Evolutionary conservation across 805 yeast species (phyloP).

Genomic region (Zygosaccharomyces siamensis): DNA sequence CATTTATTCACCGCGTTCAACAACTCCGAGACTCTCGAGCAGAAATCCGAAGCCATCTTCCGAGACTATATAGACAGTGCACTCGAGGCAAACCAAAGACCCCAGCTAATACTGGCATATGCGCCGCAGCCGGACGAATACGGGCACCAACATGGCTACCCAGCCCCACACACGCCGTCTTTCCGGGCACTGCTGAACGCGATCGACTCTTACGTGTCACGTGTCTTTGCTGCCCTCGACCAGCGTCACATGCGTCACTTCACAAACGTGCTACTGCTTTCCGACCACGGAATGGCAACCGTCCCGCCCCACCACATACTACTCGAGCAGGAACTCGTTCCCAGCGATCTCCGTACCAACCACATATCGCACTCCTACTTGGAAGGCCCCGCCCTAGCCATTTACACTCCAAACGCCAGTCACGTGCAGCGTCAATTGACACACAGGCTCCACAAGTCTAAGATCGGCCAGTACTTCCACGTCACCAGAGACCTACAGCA

Average conservation of each 20-base stretch:
- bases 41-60: slow-evolving; percentile 54
- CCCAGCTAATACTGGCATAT: slow-evolving; percentile 71
- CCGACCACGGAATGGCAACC: slow-evolving; percentile 95
- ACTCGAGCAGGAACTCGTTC: slow-evolving; percentile 67
- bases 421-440: not conserved
- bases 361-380: slow-evolving; percentile 14
- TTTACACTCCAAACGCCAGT: slow-evolving; percentile 6
- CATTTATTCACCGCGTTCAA: slow-evolving; percentile 57
- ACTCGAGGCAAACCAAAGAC: slow-evolving; percentile 49
- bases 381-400: slow-evolving; percentile 19
- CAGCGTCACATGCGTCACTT: slow-evolving; percentile 56
- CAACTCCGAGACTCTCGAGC: slow-evolving; percentile 48
- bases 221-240: slow-evolving; percentile 44
- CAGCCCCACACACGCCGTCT: slow-evolving; percentile 29
- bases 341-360: slow-evolving; percentile 30
- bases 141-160: slow-evolving; percentile 70
- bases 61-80: slow-evolving; percentile 58
- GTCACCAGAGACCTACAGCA: not conserved
- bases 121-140: slow-evolving; percentile 78
- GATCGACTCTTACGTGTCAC: slow-evolving; percentile 62
- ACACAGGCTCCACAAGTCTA: not conserved
- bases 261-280: slow-evolving; percentile 70
- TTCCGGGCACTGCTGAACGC: slow-evolving; percentile 35
- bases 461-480: not conserved
- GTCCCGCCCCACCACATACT: slow-evolving; percentile 57